A percentile compares a stretch with the other conserved stretches of the same genome.
phyloP scores from a whole-genome alignment of 2,329 filamentous ascomycete genomes.

The Zalaria obscura region DNA sequence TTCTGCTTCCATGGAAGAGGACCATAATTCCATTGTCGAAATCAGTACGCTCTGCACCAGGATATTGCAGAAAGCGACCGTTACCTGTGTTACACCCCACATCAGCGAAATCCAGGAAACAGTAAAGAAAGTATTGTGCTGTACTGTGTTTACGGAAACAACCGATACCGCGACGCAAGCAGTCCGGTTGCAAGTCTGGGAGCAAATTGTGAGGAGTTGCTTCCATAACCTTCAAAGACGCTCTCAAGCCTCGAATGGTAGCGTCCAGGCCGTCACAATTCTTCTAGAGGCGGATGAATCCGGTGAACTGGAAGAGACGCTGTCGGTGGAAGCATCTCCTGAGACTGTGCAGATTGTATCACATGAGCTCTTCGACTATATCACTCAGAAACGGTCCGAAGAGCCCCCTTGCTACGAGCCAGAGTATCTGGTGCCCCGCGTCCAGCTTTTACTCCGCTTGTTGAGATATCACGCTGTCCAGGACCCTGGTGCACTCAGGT shows the following conservation, averaged over 20 bases:
- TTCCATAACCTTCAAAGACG: too few species aligned
- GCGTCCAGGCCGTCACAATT: too few species aligned
- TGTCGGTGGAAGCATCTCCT: neutral
- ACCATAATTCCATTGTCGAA: neutral
- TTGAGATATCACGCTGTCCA: neutral
- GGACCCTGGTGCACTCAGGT: slow-evolving; percentile 30
- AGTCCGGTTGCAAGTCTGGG: too few species aligned
- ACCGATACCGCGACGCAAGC: too few species aligned
- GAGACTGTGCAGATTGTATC: neutral
- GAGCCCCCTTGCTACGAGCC: neutral
- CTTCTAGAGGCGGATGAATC: too few species aligned
- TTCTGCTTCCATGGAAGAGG: too few species aligned
- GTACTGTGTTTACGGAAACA: too few species aligned
- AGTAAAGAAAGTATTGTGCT: neutral
- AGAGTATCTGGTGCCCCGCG: neutral
- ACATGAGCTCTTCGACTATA: neutral
- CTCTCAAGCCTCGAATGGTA: too few species aligned
- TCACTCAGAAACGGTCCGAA: neutral
- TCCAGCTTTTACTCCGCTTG: neutral
- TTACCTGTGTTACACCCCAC: neutral
- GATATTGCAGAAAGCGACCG: neutral
- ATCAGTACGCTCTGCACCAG: neutral
- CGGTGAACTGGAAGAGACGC: neutral
- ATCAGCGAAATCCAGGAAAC: neutral
- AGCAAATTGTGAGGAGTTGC: too few species aligned